Base-by-base conservation (phyloP, 192 early-diverging fungal genomes). In the Coemansia sp. region DNA sequence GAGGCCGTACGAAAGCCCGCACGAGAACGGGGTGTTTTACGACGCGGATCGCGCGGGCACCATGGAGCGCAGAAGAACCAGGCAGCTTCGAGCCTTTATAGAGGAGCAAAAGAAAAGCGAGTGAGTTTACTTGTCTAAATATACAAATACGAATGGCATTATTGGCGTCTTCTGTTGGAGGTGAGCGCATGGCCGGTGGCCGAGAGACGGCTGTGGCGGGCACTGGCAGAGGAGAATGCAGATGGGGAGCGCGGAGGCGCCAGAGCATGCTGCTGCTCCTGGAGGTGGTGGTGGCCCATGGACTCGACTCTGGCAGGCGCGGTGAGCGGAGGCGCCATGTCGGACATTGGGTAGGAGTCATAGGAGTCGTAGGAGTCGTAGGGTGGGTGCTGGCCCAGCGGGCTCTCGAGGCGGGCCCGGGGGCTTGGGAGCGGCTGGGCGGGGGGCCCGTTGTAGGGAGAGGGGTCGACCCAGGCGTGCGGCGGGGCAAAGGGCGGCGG, bases 1-100 rank as follows among this genome's bases (percentile, higher is more conserved):
- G 70, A 42, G 33, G 17, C 18, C 26, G 36, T 74, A 74, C 26
- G 46, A 48, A 19, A 74, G 70, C 48, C 70, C 70, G 4, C 33
- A 51, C n/a, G 26, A 27, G 8, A 53, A 63, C 15, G 64, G 64
- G 1, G 52, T 74, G 13, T 31, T 25, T 8, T 73, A 74, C 31
- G 58, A 65, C 36, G 17, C 25, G 2, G 52, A 63, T 1, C 25
- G 15, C 0, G 63, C 70, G 8, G 13, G 10, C 13, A 17, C 17
- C 3, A 31, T 63, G 30, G 70, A 74, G 38, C 59, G 60, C 5
- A 58, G 60, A 26, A 42, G 70, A 22, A 56, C 53, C 1, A 30
- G 17, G 34, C 26, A 58, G 32, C 26, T 69, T 14, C 57, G 42
- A 45, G 6, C 25, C 0, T 45, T n/a, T 45, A 27, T 45, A 8